Conservation (phyloP, 2,329 filamentous ascomycete genomes). For the Pyrenophora teres region DNA sequence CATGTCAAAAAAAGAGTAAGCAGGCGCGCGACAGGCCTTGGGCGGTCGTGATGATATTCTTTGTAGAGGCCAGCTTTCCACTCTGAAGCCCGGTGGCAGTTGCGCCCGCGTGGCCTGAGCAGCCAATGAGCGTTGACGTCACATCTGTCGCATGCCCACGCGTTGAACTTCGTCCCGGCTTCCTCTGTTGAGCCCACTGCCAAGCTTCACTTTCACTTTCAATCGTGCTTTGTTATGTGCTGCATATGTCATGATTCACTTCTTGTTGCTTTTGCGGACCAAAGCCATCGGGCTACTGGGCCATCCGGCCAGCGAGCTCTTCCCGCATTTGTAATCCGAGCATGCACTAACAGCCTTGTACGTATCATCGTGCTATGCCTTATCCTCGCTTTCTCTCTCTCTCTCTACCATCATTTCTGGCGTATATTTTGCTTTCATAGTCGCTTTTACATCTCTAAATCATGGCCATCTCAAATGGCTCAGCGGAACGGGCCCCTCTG, state of each 20-base stretch:
- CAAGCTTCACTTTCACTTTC: neutral
- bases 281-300: slow-evolving; percentile 14
- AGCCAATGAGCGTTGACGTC: slow-evolving; percentile 43
- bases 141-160: slow-evolving; percentile 15
- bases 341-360: slow-evolving; percentile 12
- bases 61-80: slow-evolving; percentile 45
- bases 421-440: neutral
- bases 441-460: neutral
- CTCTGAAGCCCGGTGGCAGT: slow-evolving; percentile 24
- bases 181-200: neutral
- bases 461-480: slow-evolving; percentile 20
- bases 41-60: slow-evolving; percentile 26
- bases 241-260: neutral
- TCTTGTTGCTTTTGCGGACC: slow-evolving; percentile 11
- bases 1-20: slow-evolving; percentile 23
- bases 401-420: neutral
- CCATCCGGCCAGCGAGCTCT: slow-evolving; percentile 1
- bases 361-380: slow-evolving; percentile 16
- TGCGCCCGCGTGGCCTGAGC: slow-evolving; percentile 18
- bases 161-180: slow-evolving; percentile 4
- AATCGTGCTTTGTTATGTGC: neutral
- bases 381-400: neutral
- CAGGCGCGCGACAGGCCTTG: slow-evolving; percentile 18
- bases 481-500: slow-evolving; percentile 36
- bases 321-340: slow-evolving; percentile 31